Conservation (phyloP, 116 monocot genomes). For the Iris pallida region DNA sequence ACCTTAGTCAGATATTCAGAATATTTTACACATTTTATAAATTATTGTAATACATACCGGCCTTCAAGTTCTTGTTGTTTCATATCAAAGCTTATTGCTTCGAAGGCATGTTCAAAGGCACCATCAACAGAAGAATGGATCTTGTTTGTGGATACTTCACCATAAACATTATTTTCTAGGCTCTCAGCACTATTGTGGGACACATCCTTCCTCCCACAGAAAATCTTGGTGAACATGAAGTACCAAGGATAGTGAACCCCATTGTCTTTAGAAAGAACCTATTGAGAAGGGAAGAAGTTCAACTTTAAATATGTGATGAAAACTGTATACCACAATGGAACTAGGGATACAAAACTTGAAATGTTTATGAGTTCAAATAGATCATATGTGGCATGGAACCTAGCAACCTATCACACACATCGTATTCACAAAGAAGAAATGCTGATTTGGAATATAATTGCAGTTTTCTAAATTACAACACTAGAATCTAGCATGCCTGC, state of each 20-base stretch:
- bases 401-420: too few species aligned
- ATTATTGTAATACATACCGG: constrained; percentile 36
- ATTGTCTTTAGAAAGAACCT: constrained; percentile 74
- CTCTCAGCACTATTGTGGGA: constrained; percentile 11
- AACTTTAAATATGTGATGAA: background rate
- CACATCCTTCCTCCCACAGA: constrained; percentile 29
- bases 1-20: background rate
- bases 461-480: too few species aligned
- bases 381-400: too few species aligned
- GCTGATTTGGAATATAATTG: too few species aligned
- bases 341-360: background rate
- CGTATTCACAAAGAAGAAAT: too few species aligned
- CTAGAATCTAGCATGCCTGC: too few species aligned
- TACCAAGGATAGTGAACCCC: constrained; percentile 73
- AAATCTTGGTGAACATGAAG: constrained; percentile 46
- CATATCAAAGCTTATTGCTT: constrained; percentile 74
- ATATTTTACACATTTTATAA: background rate
- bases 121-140: constrained; percentile 15
- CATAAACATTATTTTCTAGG: constrained; percentile 19
- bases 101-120: constrained; percentile 40
- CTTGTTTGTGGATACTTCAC: constrained; percentile 15
- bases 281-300: constrained; percentile 5
- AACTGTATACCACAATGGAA: background rate
- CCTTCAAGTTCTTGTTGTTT: constrained; percentile 75
- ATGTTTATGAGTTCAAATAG: too few species aligned